These are phyloP conservation scores for Solanum hybrid DNA, from an alignment of 305 asterid species.

Conservation along the genomic window DNA sequence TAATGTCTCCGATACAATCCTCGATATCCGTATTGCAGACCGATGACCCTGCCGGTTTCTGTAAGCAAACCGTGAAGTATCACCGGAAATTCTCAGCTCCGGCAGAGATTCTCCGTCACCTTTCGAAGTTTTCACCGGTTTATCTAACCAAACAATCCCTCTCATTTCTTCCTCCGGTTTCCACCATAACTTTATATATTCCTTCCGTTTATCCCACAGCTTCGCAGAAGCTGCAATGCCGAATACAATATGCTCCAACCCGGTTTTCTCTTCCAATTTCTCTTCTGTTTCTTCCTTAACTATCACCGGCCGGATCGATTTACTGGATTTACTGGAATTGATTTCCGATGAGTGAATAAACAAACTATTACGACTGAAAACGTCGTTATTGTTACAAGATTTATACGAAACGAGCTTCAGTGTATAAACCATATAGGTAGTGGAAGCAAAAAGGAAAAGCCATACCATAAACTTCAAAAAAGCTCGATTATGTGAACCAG, in stretches of 20 bases:
- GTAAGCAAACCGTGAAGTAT: constrained; percentile 56
- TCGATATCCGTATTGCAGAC: constrained; percentile 76
- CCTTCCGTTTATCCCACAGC: constrained; percentile 66
- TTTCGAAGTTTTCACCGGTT: constrained; percentile 25
- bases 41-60: constrained; percentile 77
- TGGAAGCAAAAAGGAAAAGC: constrained; percentile 54
- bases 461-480: constrained; percentile 55
- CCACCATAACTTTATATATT: constrained; percentile 90
- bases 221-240: constrained; percentile 91
- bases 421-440: constrained; percentile 57
- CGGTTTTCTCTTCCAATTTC: constrained; percentile 28
- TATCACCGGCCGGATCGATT: background rate
- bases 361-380: constrained; percentile 18
- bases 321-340: background rate
- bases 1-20: constrained; percentile 79
- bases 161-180: constrained; percentile 54
- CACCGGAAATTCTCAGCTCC: constrained; percentile 58
- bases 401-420: constrained; percentile 54
- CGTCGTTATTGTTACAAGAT: constrained; percentile 29
- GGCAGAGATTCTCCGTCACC: constrained; percentile 44
- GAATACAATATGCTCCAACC: constrained; percentile 59
- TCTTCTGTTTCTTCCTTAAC: background rate
- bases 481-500: constrained; percentile 26
- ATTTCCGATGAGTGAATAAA: background rate
- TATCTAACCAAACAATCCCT: constrained; percentile 86